Percentiles rank a stretch among this genome's conserved stretches.
Evolutionary conservation across 352 stramenopile species (phyloP).

Genomic region (Phytophthora cryptogea): DNA sequence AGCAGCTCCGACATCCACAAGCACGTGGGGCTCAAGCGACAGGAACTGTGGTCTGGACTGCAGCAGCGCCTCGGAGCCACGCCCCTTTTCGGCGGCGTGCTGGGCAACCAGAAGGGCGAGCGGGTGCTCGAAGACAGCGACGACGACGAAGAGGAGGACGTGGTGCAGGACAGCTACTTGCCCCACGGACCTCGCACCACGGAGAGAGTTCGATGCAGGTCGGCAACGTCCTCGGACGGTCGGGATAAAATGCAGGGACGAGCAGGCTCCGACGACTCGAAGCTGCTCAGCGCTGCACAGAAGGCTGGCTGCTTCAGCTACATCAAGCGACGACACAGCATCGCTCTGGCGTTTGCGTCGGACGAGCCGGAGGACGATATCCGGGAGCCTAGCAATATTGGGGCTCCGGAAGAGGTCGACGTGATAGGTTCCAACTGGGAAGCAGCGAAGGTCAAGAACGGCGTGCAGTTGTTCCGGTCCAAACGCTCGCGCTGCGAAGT

Average conservation of each 20-base stretch:
- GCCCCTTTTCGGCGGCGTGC: slow-evolving; percentile 19
- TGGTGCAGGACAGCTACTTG: slow-evolving; percentile 34
- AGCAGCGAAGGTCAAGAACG: slow-evolving; percentile 64
- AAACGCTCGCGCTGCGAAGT: slow-evolving; percentile 75
- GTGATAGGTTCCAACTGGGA: slow-evolving; percentile 55
- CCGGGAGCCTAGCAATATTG: slow-evolving; percentile 38
- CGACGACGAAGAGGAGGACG: slow-evolving; percentile 22
- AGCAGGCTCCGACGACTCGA: slow-evolving; percentile 9
- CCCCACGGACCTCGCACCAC: slow-evolving; percentile 13
- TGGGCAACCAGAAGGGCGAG: slow-evolving; percentile 29
- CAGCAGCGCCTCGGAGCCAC: slow-evolving; percentile 28
- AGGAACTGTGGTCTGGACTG: slow-evolving; percentile 35
- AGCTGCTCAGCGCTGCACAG: slow-evolving; percentile 57
- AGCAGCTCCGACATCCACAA: slow-evolving; percentile 22
- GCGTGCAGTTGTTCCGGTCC: slow-evolving; percentile 75
- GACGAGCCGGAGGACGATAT: slow-evolving; percentile 27
- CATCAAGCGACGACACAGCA: slow-evolving; percentile 76
- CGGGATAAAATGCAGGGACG: slow-evolving; percentile 15
- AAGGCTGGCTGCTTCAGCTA: slow-evolving; percentile 85
- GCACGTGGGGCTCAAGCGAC: slow-evolving; percentile 25
- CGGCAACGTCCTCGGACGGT: slow-evolving; percentile 19
- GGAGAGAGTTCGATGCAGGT: slow-evolving; percentile 32
- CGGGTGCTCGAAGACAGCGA: slow-evolving; percentile 19
- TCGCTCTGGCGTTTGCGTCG: slow-evolving; percentile 74
- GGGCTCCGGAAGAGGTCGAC: slow-evolving; percentile 27